Percentiles rank a stretch among this genome's conserved stretches.
Conservation (phyloP, 345 rosid species). For the Gossypium raimondii region DNA sequence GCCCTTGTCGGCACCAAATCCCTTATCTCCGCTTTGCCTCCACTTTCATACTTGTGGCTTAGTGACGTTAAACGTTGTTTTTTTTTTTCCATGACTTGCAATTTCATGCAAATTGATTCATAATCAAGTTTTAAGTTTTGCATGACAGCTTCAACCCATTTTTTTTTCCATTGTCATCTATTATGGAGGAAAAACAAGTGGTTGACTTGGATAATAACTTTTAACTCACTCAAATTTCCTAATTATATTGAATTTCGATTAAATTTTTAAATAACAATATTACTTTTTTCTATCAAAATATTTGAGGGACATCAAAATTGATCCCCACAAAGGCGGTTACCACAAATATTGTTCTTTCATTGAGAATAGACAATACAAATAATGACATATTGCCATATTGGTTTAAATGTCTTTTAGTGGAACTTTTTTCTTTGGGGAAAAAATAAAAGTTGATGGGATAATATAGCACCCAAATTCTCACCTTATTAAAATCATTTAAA, state of each 20-base stretch:
- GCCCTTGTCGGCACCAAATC: neutral
- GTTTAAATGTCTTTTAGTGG: neutral
- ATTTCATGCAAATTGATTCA: slow-evolving; percentile 5
- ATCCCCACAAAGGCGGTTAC: no score
- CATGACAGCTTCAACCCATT: neutral
- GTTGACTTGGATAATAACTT: neutral
- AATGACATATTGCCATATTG: neutral
- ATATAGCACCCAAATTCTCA: neutral
- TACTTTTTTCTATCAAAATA: no score
- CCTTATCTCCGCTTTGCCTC: neutral
- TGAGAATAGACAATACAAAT: neutral
- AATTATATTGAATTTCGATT: no score
- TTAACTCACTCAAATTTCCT: no score
- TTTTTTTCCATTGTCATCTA: neutral
- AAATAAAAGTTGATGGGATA: slow-evolving; percentile 8
- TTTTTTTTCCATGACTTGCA: neutral
- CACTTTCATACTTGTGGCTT: neutral
- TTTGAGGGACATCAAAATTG: no score
- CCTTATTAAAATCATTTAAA: no score
- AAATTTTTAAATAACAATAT: no score
- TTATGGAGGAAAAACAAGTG: neutral
- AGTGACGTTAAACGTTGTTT: neutral
- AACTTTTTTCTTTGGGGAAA: neutral
- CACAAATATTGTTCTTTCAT: neutral
- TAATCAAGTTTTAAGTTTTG: neutral